Evolutionary conservation across 345 rosid species (phyloP).

Genomic region (Xanthoceras sorbifolium): DNA sequence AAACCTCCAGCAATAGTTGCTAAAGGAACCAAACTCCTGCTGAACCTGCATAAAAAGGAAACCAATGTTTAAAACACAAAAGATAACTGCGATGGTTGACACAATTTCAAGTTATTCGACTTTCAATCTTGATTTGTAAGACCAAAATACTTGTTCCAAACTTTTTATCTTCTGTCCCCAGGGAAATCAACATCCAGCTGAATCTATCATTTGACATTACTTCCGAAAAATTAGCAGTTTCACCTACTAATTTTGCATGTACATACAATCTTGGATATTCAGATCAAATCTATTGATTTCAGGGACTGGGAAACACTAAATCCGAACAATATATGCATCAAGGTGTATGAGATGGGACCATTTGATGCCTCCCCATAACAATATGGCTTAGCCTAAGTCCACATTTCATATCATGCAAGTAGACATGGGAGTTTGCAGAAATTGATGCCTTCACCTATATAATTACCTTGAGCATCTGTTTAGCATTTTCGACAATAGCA

Average conservation of each 20-base stretch:
- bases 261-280: neutral
- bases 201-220: neutral
- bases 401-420: neutral
- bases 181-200: neutral
- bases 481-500: slow-evolving; percentile 81
- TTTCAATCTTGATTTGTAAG: neutral
- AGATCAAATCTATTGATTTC: neutral
- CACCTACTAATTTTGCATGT: neutral
- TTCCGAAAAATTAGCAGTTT: neutral
- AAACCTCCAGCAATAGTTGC: slow-evolving; percentile 78
- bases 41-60: slow-evolving; percentile 57
- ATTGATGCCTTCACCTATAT: slow-evolving; percentile 1
- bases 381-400: slow-evolving; percentile 2
- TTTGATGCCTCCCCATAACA: neutral
- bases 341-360: neutral
- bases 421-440: neutral
- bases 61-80: neutral
- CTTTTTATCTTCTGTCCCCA: neutral
- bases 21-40: slow-evolving; percentile 81
- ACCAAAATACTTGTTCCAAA: neutral
- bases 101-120: neutral
- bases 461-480: slow-evolving; percentile 69
- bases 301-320: neutral
- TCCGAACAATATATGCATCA: neutral
- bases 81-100: neutral